A percentile compares a stretch with the other conserved stretches of the same genome.
Conservation (phyloP, 164 flowering plant species). For the Macadamia integrifolia region DNA sequence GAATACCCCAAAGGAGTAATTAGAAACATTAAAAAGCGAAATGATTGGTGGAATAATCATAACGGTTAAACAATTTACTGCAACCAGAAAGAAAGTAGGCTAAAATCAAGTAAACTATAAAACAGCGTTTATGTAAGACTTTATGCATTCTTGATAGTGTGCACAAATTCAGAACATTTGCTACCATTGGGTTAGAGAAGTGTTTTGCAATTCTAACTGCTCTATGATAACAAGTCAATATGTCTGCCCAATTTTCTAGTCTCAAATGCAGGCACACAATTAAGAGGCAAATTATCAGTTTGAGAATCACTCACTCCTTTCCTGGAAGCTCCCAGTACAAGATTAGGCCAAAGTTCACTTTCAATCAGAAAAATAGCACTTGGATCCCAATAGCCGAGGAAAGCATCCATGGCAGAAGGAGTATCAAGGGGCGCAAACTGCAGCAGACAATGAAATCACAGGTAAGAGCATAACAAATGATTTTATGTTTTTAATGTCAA, state of each 20-base stretch:
- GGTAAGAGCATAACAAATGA: neutral
- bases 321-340: conserved; percentile 64
- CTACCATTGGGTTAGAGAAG: neutral
- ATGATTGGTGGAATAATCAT: neutral
- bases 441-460: conserved; percentile 6
- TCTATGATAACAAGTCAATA: neutral
- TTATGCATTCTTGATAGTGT: neutral
- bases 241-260: too few species aligned
- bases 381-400: conserved; percentile 86
- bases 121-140: neutral
- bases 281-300: neutral
- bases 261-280: neutral
- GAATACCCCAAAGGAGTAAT: neutral
- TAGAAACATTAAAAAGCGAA: neutral
- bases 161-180: neutral
- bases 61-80: too few species aligned
- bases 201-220: neutral
- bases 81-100: neutral
- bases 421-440: conserved; percentile 91
- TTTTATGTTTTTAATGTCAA: too few species aligned
- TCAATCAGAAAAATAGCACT: conserved; percentile 68
- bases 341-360: conserved; percentile 97
- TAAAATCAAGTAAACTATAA: neutral
- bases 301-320: conserved; percentile 53
- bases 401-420: conserved; percentile 61